Evolutionary conservation across 306 rosid genomes (phyloP).

Genomic region (Cucumis hystrix): DNA sequence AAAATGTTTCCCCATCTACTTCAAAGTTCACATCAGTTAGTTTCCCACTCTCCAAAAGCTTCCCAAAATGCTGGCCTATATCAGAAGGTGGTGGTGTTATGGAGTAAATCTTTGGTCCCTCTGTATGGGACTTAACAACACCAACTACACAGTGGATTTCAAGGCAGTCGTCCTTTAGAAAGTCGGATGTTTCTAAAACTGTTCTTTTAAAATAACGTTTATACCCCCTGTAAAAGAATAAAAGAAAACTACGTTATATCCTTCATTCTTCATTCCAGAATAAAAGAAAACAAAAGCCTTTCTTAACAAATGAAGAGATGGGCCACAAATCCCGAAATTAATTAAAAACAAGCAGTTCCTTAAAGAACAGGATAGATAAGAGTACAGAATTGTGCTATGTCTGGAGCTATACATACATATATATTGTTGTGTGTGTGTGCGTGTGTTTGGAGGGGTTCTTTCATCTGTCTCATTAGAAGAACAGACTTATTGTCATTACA

Average conservation of each 20-base stretch:
- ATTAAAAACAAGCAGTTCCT: not conserved
- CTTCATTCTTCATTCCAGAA: not conserved
- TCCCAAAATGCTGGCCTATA: slow-evolving; percentile 60
- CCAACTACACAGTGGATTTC: slow-evolving; percentile 85
- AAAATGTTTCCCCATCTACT: slow-evolving; percentile 53
- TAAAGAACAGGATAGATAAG: not conserved
- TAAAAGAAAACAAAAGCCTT: not conserved
- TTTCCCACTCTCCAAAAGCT: slow-evolving; percentile 47
- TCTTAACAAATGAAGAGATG: not conserved
- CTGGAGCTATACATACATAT: not conserved
- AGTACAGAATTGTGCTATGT: too few species aligned
- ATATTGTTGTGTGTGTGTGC: too few species aligned
- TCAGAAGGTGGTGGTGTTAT: slow-evolving; percentile 35
- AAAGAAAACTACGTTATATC: not conserved
- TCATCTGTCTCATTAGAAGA: too few species aligned
- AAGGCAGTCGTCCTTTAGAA: slow-evolving; percentile 75
- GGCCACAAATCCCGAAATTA: not conserved
- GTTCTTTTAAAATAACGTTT: slow-evolving; percentile 66
- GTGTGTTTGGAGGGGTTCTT: too few species aligned
- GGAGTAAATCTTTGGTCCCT: slow-evolving; percentile 13
- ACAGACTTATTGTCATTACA: too few species aligned
- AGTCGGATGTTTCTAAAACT: slow-evolving; percentile 52
- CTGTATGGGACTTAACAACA: slow-evolving; percentile 31
- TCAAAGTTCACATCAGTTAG: slow-evolving; percentile 66
- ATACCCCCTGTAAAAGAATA: slow-evolving; percentile 50